These are phyloP conservation scores for Kurtzmaniella natalensis DNA, from an alignment of 1,139 yeast genomes.

Conservation along the genomic window DNA sequence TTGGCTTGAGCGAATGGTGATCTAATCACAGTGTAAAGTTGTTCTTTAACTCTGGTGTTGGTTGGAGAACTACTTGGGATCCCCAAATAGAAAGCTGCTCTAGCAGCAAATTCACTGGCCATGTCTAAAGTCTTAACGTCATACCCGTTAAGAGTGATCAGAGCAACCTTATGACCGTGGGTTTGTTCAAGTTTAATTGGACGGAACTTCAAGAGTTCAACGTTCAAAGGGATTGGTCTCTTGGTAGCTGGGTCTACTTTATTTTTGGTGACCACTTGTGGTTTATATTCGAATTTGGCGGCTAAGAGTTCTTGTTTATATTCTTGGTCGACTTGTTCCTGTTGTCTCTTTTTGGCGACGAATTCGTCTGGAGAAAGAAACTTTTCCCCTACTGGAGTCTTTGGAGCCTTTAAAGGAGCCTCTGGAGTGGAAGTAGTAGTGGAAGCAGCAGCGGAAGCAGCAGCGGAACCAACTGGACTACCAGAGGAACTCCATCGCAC, in stretches of 20 bases:
- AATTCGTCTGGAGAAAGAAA: conserved; percentile 30
- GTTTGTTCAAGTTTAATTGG: conserved; percentile 69
- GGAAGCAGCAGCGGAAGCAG: no score
- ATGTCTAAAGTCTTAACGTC: conserved; percentile 67
- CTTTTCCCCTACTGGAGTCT: conserved; percentile 10
- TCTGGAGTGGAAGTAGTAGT: neutral
- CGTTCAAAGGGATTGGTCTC: conserved; percentile 76
- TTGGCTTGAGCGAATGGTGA: conserved; percentile 95
- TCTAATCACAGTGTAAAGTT: conserved; percentile 86
- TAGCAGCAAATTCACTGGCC: conserved; percentile 77
- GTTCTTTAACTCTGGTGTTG: conserved; percentile 53
- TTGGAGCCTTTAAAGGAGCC: conserved; percentile 2
- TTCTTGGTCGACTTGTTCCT: conserved; percentile 25
- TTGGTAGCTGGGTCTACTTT: conserved; percentile 19
- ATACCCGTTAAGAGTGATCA: conserved; percentile 68
- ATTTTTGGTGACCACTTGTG: conserved; percentile 37
- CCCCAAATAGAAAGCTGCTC: conserved; percentile 88
- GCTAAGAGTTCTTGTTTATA: conserved; percentile 26
- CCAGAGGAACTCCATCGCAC: neutral
- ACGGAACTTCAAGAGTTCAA: conserved; percentile 75
- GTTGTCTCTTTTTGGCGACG: conserved; percentile 21
- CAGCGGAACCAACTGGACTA: conserved; percentile 2
- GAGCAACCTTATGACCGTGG: conserved; percentile 71
- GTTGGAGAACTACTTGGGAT: conserved; percentile 73
- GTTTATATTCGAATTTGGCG: conserved; percentile 34